Base-by-base conservation (phyloP, 2,329 filamentous ascomycete species). In the Aspergillus nomiae region DNA sequence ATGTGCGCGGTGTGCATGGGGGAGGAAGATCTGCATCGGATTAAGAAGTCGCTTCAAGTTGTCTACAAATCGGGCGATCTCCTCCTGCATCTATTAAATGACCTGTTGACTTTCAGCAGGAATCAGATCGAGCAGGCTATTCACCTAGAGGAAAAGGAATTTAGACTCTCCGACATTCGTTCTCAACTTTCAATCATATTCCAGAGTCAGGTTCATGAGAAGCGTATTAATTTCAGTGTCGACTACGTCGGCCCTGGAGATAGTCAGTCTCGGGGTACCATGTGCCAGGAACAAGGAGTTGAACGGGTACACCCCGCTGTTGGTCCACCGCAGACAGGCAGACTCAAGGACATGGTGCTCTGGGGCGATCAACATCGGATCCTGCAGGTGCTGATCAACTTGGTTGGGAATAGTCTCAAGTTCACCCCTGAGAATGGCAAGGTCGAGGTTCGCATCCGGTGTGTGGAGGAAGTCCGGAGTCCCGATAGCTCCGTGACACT, bases 1-100 rank as follows among this genome's bases (percentile, higher is more conserved):
- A 95, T 97, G 90, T 94, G 90, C 69, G 91, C 92, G 0, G 90
- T 97, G 0, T 95, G 92, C 77, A 95, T 97, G 92, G 91, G 93
- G 67, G 93, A 97, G 75, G 89, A 94, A 56, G 92, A 96, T 70
- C 80, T 93, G 16, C 77, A 84, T 36, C 87, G 90, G 67, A 88
- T 97, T 67, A 93, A 94, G 76, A 87, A 93, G 69, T 95, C 91
- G 1, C 82, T 97, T 6, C 91, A 92, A 70, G 92, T 93, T 21
- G 89, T 97, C 24, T 97, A 96, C 78, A 95, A 94, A 77, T 94
- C 91, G 26, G 92, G 86, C 6, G 94, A 97, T 74, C 78, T 97
- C 7, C 80, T 97, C 9, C 82, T 96, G 2, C 93, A 97, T 72
- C 85, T 97, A 1, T 82, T 97, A 9, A 95, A 95, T 46, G 94